Evolutionary conservation across 805 yeast species (phyloP).

Genomic region (Kockiozyma suomiensis): DNA sequence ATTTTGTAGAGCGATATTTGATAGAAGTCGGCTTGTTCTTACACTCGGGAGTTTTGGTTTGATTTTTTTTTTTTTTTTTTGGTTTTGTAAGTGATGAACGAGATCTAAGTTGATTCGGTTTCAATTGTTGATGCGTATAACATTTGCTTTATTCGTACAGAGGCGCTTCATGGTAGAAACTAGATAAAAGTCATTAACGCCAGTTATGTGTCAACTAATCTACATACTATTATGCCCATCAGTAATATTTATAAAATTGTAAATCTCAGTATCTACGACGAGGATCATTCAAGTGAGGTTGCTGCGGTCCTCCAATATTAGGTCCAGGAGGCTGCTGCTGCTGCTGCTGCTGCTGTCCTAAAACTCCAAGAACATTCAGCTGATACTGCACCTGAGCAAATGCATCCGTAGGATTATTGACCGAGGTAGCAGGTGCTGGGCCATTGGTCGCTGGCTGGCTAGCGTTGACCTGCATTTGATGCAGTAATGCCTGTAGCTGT

Average conservation of each 20-base stretch:
- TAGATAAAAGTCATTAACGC: no score
- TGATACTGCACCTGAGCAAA: slow-evolving; percentile 30
- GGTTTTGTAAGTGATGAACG: no score
- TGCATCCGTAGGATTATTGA: slow-evolving; percentile 1
- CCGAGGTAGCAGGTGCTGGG: neutral
- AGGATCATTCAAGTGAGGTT: neutral
- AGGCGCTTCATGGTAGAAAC: neutral
- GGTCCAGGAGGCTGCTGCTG: slow-evolving; percentile 13
- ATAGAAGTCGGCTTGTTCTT: neutral
- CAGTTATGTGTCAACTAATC: no score
- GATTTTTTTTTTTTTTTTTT: neutral
- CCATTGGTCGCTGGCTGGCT: neutral
- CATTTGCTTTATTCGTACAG: no score
- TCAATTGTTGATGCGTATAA: no score
- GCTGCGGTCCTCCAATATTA: neutral
- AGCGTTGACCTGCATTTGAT: slow-evolving; percentile 23
- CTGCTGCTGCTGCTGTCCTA: slow-evolving; percentile 16
- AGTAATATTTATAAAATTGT: no score
- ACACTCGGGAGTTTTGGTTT: neutral
- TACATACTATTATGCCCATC: no score
- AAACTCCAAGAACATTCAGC: slow-evolving; percentile 23
- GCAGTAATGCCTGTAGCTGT: slow-evolving; percentile 22
- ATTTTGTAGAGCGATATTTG: neutral
- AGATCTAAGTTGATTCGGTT: no score
- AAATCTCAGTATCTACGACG: neutral